Percentiles rank a stretch among this genome's conserved stretches.
These are phyloP conservation scores for Sindora glabra DNA, from an alignment of 306 rosid species.

Conservation along the genomic window DNA sequence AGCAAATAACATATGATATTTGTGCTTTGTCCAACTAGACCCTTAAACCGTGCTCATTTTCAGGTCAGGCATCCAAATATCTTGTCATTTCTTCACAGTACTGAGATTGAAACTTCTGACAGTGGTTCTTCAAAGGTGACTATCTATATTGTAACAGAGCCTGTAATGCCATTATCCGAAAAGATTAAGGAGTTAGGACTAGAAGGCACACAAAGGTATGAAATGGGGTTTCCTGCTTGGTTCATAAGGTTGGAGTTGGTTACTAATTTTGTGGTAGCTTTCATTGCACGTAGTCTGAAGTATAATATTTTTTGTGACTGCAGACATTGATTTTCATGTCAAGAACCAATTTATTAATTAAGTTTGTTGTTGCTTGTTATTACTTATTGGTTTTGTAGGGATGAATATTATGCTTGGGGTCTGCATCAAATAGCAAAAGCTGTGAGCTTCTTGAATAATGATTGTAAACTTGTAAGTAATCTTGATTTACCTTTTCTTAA, in stretches of 20 bases:
- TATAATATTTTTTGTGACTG: not conserved
- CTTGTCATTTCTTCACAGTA: slow-evolving; percentile 91
- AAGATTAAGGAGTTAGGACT: slow-evolving; percentile 82
- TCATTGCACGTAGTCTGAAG: not conserved
- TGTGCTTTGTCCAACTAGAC: not conserved
- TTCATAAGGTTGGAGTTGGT: not conserved
- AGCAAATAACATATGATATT: not conserved
- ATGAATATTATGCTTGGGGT: slow-evolving; percentile 97
- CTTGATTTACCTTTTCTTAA: too few relatives aligned
- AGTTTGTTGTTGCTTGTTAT: not conserved
- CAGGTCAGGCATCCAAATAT: slow-evolving; percentile 99
- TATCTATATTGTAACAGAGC: slow-evolving; percentile 91
- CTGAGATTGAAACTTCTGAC: slow-evolving; percentile 67
- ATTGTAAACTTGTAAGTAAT: slow-evolving; percentile 88
- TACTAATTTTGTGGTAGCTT: not conserved
- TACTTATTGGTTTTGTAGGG: slow-evolving; percentile 42
- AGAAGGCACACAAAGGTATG: slow-evolving; percentile 82
- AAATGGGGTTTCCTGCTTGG: not conserved
- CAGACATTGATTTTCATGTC: not conserved
- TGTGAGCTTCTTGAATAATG: slow-evolving; percentile 96
- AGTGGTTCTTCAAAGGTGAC: slow-evolving; percentile 68
- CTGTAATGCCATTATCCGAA: slow-evolving; percentile 81
- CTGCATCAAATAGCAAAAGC: slow-evolving; percentile 90
- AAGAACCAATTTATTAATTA: not conserved
- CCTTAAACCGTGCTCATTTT: slow-evolving; percentile 17